Evolutionary conservation across 352 stramenopile species (phyloP).

Genomic region (Aphanomyces stellatus): DNA sequence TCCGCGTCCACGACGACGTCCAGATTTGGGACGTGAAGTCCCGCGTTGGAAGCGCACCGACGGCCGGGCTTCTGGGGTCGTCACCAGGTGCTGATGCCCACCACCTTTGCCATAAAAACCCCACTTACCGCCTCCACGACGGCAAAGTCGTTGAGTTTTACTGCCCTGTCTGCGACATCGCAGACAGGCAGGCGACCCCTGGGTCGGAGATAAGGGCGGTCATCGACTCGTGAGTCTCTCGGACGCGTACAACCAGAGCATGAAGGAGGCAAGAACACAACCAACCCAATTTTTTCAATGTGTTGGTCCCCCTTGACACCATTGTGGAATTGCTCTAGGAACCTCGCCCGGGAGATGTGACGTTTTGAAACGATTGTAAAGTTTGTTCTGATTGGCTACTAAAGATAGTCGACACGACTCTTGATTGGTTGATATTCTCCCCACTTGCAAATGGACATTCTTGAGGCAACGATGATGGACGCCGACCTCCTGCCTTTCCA

Average conservation of each 20-base stretch:
- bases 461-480: too few relatives aligned
- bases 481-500: too few relatives aligned
- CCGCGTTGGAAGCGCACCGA: constrained; percentile 37
- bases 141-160: constrained; percentile 70
- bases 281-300: too few relatives aligned
- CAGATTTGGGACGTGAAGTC: constrained; percentile 61
- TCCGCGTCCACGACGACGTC: constrained; percentile 45
- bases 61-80: constrained; percentile 44
- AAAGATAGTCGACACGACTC: too few relatives aligned
- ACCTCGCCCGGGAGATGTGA: too few relatives aligned
- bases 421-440: too few relatives aligned
- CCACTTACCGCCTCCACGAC: constrained; percentile 24
- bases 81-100: neutral
- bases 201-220: constrained; percentile 59
- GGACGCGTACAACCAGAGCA: constrained; percentile 55
- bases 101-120: neutral
- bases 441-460: too few relatives aligned
- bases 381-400: too few relatives aligned
- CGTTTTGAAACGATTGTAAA: too few relatives aligned
- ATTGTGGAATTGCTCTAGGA: too few relatives aligned
- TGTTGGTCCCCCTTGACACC: too few relatives aligned
- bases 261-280: constrained; percentile 47
- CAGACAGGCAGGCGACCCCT: constrained; percentile 78
- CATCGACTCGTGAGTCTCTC: constrained; percentile 52
- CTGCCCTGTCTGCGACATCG: constrained; percentile 51